Evolutionary conservation across 306 rosid genomes (phyloP).

Genomic region (Medicago ruthenica): DNA sequence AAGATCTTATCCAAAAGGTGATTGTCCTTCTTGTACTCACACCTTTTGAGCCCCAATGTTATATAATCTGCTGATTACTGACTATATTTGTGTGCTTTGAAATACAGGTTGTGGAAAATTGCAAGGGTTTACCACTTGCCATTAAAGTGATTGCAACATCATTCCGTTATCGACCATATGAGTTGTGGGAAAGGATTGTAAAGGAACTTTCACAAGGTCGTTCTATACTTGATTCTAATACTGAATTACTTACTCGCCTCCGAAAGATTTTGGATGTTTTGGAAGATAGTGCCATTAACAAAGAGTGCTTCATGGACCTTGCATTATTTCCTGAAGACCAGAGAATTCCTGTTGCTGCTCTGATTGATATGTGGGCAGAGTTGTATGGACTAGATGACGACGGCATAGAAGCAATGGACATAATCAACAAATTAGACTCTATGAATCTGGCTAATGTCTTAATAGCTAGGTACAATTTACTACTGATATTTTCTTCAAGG

Average conservation of each 20-base stretch:
- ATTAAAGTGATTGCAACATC: constrained; percentile 57
- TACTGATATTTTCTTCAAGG: not conserved
- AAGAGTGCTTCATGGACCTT: constrained; percentile 77
- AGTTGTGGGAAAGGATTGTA: constrained; percentile 49
- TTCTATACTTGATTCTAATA: constrained; percentile 54
- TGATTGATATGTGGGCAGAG: constrained; percentile 69
- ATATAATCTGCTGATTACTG: not conserved
- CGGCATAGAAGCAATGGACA: constrained; percentile 44
- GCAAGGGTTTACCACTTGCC: constrained; percentile 65
- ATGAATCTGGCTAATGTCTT: constrained; percentile 54
- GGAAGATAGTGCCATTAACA: constrained; percentile 44
- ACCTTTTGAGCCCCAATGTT: not conserved
- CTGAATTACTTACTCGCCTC: constrained; percentile 51
- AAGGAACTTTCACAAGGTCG: constrained; percentile 51
- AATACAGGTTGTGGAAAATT: constrained; percentile 58
- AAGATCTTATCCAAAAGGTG: constrained; percentile 52
- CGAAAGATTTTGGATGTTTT: constrained; percentile 53
- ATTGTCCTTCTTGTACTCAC: not conserved
- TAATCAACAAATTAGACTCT: constrained; percentile 42
- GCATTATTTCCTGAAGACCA: constrained; percentile 77
- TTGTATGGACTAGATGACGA: constrained; percentile 48
- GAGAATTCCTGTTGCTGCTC: constrained; percentile 56
- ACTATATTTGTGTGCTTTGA: constrained; percentile 31
- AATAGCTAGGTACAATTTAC: constrained; percentile 58
- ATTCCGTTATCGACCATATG: constrained; percentile 42